These are phyloP conservation scores for Nymphaea thermarum DNA, from an alignment of 164 flowering plant species.

Conservation along the genomic window DNA sequence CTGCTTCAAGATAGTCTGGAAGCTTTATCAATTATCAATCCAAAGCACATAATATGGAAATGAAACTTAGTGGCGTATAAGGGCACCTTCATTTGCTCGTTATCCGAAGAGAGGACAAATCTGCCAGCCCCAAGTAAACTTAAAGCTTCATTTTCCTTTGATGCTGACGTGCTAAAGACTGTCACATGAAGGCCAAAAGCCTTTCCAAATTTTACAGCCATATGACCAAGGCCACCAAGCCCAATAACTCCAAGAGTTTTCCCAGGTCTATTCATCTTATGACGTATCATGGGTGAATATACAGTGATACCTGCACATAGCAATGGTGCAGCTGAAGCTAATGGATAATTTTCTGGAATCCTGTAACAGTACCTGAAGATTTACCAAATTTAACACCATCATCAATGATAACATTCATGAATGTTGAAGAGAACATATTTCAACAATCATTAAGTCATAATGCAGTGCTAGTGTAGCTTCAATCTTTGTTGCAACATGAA, in stretches of 20 bases:
- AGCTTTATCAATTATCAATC: background rate
- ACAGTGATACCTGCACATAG: slow-evolving; percentile 85
- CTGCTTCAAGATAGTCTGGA: too few relatives aligned
- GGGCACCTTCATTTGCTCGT: slow-evolving; percentile 54
- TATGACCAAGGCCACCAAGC: slow-evolving; percentile 77
- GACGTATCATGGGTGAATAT: slow-evolving; percentile 65
- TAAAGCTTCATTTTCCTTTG: slow-evolving; percentile 69
- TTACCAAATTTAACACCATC: background rate
- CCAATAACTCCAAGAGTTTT: slow-evolving; percentile 74
- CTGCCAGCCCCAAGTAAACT: slow-evolving; percentile 54
- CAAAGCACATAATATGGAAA: too few relatives aligned
- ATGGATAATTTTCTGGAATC: slow-evolving; percentile 42
- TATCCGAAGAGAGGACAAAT: slow-evolving; percentile 60
- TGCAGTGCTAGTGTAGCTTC: too few relatives aligned
- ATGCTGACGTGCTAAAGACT: slow-evolving; percentile 59
- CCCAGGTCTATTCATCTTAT: slow-evolving; percentile 75
- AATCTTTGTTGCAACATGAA: too few relatives aligned
- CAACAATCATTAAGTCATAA: background rate
- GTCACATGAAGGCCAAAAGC: slow-evolving; percentile 66
- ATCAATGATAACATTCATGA: background rate
- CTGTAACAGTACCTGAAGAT: slow-evolving; percentile 46
- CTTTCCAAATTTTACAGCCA: slow-evolving; percentile 80
- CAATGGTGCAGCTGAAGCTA: slow-evolving; percentile 63
- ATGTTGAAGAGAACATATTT: background rate
- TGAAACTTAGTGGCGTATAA: background rate